Conservation (phyloP, 768 basidiomycete genomes). For the Dentipellis sp. region DNA sequence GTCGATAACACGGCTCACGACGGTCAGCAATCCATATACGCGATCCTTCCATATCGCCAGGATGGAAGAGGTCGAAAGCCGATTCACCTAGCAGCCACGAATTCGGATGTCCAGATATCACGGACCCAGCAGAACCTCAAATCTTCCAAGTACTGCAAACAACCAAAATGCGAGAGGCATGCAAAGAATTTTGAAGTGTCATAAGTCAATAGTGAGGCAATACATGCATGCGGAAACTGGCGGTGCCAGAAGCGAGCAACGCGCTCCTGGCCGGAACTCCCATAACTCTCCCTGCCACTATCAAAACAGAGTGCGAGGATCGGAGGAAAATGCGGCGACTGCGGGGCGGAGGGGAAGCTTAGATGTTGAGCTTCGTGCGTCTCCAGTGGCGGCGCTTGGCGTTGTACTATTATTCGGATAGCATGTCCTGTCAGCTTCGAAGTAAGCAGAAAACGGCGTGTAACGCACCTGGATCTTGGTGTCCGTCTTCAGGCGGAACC, state of each 20-base stretch:
- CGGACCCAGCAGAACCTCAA: not conserved
- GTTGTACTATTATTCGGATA: conserved; percentile 59
- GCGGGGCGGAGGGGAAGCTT: conserved; percentile 19
- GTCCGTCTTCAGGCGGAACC: conserved; percentile 97
- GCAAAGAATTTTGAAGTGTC: not conserved
- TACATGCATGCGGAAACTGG: conserved; percentile 2
- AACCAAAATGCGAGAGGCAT: not conserved
- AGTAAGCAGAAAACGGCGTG: not conserved
- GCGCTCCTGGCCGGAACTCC: not conserved
- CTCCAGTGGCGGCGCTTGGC: conserved; percentile 99
- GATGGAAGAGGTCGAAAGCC: too few relatives aligned
- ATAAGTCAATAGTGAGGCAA: conserved; percentile 1
- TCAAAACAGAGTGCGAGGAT: not conserved
- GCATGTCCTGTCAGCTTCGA: not conserved
- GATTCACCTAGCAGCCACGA: too few relatives aligned
- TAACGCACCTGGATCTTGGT: conserved; percentile 78
- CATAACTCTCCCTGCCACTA: not conserved
- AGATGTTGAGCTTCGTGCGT: conserved; percentile 98
- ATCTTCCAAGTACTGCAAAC: not conserved
- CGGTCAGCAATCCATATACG: too few relatives aligned
- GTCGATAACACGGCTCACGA: too few relatives aligned
- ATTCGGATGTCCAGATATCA: not conserved
- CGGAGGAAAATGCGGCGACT: not conserved
- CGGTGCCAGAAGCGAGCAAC: not conserved
- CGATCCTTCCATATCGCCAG: too few relatives aligned